Evolutionary conservation across 2,329 filamentous ascomycete genomes (phyloP), one percentile per base, ranked within the genome.

Genomic region (Hypoxylon sp.): DNA sequence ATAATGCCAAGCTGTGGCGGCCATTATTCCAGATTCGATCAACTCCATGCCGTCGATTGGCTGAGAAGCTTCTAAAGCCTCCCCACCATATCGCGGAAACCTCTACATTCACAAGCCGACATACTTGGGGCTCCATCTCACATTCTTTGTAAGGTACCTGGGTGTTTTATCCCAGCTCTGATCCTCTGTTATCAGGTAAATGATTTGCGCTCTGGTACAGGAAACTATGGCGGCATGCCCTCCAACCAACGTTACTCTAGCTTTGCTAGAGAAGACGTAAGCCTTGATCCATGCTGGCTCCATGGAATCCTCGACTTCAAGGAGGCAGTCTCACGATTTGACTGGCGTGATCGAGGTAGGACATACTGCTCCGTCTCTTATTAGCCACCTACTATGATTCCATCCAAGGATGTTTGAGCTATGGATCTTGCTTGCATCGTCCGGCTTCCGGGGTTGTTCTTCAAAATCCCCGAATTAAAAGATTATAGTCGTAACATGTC

Each of bases 1-100:
- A 40, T 44, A 30, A 27, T 71, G 74, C 74, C 73, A 76, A 74
- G 73, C 67, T 68, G 67, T 73, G 68, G 71, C 74, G 71, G 66
- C 61, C 59, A 10, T 53, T 48, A 46, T 71, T 68, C 64, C 74
- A 75, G 73, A 46, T 73, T 71, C 27, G 49, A 55, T 55, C 33
- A 51, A 60, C 59, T 64, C 40, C 68, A 67, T 68, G 68, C 72
- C 69, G 69, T 72, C 60, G 22, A 76, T 77, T 77, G 75, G 75
- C 74, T 73, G 64, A 57, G 59, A 61, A 53, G 49, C 42, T 20
- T 66, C 50, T 42, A 59, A 67, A 55, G 60, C 64, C 40, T 27
- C 40, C 25, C 33, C 33, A 35, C 13, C 33, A 13, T 35, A 66
- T 64, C 62, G 56, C 65, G 63, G 71, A 66, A 61, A 55, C 31